Base-by-base conservation (phyloP, 2,329 filamentous ascomycete genomes). In the Diaporthe capsici region DNA sequence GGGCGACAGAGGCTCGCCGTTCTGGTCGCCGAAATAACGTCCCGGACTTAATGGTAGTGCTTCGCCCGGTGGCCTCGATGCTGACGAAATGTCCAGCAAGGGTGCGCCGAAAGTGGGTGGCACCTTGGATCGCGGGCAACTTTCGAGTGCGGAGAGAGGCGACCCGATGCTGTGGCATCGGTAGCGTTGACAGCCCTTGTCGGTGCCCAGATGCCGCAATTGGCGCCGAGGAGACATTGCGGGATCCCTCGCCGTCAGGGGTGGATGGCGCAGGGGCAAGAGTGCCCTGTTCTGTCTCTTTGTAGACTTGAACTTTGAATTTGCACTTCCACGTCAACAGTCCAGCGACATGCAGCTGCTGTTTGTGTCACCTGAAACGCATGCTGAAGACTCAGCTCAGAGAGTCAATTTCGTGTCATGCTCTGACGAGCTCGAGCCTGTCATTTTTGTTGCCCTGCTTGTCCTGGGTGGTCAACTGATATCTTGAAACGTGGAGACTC, bases 401-500 rank as follows among this genome's bases (percentile, higher is more conserved):
- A 53, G 31, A 55, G 68, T 63, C 55, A 63, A 53, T 53, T 55
- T 61, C 57, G 70, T 55, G 65, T 55, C 49, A 70, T 70, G 49
- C 65, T 68, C 55, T 74, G 58, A 68, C 60, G 22, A 44, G 72
- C 51, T 55, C 61, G 72, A 74, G 61, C 51, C 65, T 49, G 65
- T 71, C 61, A 47, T 58, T 67, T 63, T 58, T 51, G 53, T 60
- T 63, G 65, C 61, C 70, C 51, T 57, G 47, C 44, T 73, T 37
- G n/a, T 28, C 57, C 13, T 37, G 71, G 25, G 22, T 51, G 49
- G 55, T 70, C 61, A 73, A 72, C 58, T 71, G 71, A 65, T 37
- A 49, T 55, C 49, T 74, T 76, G 75, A 76, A 76, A 76, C 71
- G 70, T 70, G 47, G 72, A 47, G 55, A 67, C 25, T 73, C 74